A percentile compares a stretch with the other conserved stretches of the same genome.
These are phyloP conservation scores for Skeletonema potamos DNA, from an alignment of 108 stramenopile species.

Conservation along the genomic window DNA sequence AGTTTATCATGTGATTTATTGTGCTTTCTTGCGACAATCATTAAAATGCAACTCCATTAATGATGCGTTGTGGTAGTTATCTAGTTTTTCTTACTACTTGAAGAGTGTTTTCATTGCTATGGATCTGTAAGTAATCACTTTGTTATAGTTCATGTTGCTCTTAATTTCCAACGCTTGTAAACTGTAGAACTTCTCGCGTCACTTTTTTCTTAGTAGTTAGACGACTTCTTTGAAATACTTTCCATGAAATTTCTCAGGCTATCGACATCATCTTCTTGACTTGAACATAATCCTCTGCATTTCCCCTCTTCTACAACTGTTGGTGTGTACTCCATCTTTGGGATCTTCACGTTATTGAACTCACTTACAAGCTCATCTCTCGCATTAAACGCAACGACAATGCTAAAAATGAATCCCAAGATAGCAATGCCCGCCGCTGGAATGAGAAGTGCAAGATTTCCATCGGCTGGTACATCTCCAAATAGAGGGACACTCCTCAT, in stretches of 20 bases:
- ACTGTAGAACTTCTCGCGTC: no score
- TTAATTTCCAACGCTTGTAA: no score
- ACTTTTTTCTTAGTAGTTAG: neutral
- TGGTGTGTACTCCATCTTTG: constrained; percentile 41
- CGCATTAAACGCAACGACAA: constrained; percentile 58
- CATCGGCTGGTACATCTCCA: constrained; percentile 77
- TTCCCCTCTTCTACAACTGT: constrained; percentile 42
- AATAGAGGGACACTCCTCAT: constrained; percentile 59
- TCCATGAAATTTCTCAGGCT: constrained; percentile 62
- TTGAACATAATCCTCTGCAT: constrained; percentile 68
- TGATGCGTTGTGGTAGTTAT: no score
- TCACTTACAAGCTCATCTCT: constrained; percentile 52
- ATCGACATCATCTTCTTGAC: constrained; percentile 57
- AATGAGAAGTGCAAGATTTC: constrained; percentile 54
- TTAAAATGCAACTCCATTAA: no score
- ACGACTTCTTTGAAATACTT: neutral
- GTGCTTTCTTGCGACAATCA: no score
- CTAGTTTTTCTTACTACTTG: no score
- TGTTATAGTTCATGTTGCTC: no score
- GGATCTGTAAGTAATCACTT: no score
- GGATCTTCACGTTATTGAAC: constrained; percentile 36
- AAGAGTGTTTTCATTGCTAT: no score
- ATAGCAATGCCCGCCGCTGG: constrained; percentile 68
- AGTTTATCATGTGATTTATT: no score
- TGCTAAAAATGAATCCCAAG: constrained; percentile 62